phyloP scores from a whole-genome alignment of 1,139 yeast species.

The Debaryomyces psychrophilus region DNA sequence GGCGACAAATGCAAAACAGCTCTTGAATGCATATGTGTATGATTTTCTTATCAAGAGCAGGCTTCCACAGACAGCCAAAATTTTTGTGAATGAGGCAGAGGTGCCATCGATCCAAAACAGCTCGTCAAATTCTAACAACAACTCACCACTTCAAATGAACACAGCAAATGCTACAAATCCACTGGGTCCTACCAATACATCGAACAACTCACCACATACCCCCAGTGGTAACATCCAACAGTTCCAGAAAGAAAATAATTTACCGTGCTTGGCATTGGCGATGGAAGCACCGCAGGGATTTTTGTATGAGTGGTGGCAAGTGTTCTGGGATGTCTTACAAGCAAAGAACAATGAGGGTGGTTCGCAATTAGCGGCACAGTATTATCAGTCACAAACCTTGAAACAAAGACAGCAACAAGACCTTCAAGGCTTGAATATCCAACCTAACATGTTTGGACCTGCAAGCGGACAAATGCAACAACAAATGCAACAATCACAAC shows the following conservation, averaged over 20 bases:
- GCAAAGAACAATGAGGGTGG: constrained; percentile 69
- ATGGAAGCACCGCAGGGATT: constrained; percentile 89
- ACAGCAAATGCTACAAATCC: constrained; percentile 5
- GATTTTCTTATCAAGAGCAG: constrained; percentile 82
- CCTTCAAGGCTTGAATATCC: constrained; percentile 15
- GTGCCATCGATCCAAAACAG: constrained; percentile 32
- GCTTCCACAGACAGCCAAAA: constrained; percentile 69
- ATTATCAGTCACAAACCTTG: constrained; percentile 67
- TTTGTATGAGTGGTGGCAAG: constrained; percentile 93
- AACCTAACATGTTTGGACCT: constrained; percentile 6
- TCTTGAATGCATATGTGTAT: constrained; percentile 81
- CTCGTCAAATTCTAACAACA: constrained; percentile 19
- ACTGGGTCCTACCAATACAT: constrained; percentile 1
- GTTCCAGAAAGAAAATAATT: constrained; percentile 38
- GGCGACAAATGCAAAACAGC: constrained; percentile 62
- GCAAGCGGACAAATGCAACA: constrained; percentile 21
- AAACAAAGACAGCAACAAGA: constrained; percentile 66
- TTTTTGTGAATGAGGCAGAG: constrained; percentile 75
- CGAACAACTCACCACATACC: constrained; percentile 16
- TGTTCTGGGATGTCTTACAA: constrained; percentile 91
- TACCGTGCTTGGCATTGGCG: constrained; percentile 55
- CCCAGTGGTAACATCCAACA: constrained; percentile 20
- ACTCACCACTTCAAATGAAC: constrained; percentile 23
- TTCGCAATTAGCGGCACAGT: constrained; percentile 66
- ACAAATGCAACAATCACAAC: constrained; percentile 20